Base-by-base conservation (phyloP, 169 alveolate species). In the Babesia sp. region DNA sequence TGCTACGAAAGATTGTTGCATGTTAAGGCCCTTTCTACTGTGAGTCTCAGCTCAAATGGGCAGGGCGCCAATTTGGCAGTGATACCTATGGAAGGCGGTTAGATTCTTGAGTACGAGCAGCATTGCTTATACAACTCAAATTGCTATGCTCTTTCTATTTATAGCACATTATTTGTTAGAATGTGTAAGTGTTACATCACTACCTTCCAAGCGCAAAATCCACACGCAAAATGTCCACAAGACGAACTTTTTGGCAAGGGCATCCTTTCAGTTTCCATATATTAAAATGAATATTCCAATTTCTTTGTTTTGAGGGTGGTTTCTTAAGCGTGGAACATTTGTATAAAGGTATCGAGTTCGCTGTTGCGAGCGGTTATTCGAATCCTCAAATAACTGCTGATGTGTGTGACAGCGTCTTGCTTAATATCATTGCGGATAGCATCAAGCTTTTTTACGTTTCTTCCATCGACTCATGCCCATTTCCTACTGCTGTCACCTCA, bases 401-500 rank as follows among this genome's bases (percentile, higher is more conserved):
- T n/a, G n/a, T n/a, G n/a, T n/a, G n/a, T n/a, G n/a, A n/a, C n/a
- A n/a, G n/a, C n/a, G n/a, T n/a, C n/a, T n/a, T n/a, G n/a, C n/a
- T n/a, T n/a, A n/a, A n/a, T n/a, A n/a, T n/a, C n/a, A n/a, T n/a
- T n/a, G n/a, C n/a, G n/a, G n/a, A n/a, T n/a, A n/a, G n/a, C n/a
- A n/a, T n/a, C n/a, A n/a, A n/a, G n/a, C n/a, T n/a, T n/a, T n/a
- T n/a, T n/a, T n/a, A n/a, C n/a, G n/a, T n/a, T n/a, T n/a, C n/a
- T n/a, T n/a, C n/a, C n/a, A n/a, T n/a, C n/a, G n/a, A n/a, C 44
- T 39, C 18, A 79, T 79, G 87, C 71, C 87, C 41, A 29, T 79
- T 48, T 68, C 87, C 5, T 57, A 79, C 57, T 79, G 83, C 42
- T 79, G 87, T 64, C 87, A 79, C 39, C 44, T 79, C 69, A 68